Base-by-base conservation (phyloP, 306 rosid genomes). In the Arachis hypogaea region DNA sequence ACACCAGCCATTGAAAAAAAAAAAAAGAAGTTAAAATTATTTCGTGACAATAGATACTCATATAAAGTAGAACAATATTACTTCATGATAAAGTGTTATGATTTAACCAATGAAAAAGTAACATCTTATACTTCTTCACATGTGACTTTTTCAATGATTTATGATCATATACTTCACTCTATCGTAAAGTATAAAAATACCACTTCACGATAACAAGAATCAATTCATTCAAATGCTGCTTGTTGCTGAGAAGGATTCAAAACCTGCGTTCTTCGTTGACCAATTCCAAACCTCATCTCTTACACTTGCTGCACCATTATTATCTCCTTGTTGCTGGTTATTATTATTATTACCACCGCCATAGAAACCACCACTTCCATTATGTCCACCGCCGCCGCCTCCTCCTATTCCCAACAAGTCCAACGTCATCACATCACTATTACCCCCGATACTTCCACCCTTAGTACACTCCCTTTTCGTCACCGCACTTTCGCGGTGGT, bases 331-430 rank as follows among this genome's bases (percentile, higher is more conserved):
- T 58, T 82, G 83, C 5, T 51, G 38, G 56, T 51, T 11, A 16
- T 51, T 51, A 2, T 51, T 51, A 2, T 11, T 40, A 6, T 33
- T 33, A 11, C 58, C 58, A 11, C 83, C 81, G 1, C 82, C 85
- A 58, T 64, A 80, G 80, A 87, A 84, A 56, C 69, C 71, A 28
- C 76, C 88, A 77, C 79, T 78, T 52, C 67, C 72, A 38, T 22
- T 22, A 22, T 22, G 28, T 22, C 61, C 63, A 0, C 75, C 80
- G 0, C 68, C 81, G 47, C 85, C 78, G 0, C 75, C 80, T 36
- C 87, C 85, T 44, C 87, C 90, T 22, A 81, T 81, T 57, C 98
- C 96, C 83, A 93, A 83, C 71, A 93, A 90, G 63, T 93, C 93
- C 55, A 93, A 45, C 3, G 98, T 93, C 92, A 74, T 78, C 11